These are phyloP conservation scores for Gloeostereum incarnatum DNA, from an alignment of 768 basidiomycete genomes.

Conservation along the genomic window DNA sequence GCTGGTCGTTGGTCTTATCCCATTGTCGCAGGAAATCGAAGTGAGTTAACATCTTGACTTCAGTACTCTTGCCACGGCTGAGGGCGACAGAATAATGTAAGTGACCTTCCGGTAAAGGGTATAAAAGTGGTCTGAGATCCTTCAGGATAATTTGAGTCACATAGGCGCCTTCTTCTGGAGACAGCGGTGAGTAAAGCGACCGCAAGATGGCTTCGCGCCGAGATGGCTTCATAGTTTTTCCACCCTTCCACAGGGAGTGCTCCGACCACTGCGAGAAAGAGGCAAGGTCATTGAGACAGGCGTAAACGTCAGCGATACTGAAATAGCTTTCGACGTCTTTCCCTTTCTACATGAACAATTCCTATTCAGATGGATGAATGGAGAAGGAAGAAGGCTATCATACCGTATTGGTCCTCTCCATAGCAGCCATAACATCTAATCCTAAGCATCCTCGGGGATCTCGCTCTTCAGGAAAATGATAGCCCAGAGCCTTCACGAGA, in stretches of 20 bases:
- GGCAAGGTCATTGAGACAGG: background rate
- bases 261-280: conserved; percentile 15
- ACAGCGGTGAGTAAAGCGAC: conserved; percentile 49
- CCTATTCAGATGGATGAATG: background rate
- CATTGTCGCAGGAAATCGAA: conserved; percentile 64
- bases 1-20: conserved; percentile 52
- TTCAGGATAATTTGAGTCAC: conserved; percentile 85
- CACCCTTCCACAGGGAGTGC: background rate
- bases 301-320: background rate
- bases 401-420: too few species aligned
- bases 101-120: conserved; percentile 49
- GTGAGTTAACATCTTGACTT: conserved; percentile 46
- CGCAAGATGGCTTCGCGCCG: conserved; percentile 35
- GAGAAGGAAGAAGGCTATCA: background rate
- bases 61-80: conserved; percentile 43
- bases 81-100: conserved; percentile 43
- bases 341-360: background rate
- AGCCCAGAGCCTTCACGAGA: too few species aligned
- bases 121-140: conserved; percentile 74
- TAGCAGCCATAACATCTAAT: too few species aligned
- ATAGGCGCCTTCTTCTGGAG: conserved; percentile 55
- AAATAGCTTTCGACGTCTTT: background rate
- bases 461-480: conserved; percentile 29
- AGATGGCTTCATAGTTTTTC: conserved; percentile 3
- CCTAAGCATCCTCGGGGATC: too few species aligned